phyloP scores from a whole-genome alignment of 306 rosid genomes.

The Lathyrus tuberosus region DNA sequence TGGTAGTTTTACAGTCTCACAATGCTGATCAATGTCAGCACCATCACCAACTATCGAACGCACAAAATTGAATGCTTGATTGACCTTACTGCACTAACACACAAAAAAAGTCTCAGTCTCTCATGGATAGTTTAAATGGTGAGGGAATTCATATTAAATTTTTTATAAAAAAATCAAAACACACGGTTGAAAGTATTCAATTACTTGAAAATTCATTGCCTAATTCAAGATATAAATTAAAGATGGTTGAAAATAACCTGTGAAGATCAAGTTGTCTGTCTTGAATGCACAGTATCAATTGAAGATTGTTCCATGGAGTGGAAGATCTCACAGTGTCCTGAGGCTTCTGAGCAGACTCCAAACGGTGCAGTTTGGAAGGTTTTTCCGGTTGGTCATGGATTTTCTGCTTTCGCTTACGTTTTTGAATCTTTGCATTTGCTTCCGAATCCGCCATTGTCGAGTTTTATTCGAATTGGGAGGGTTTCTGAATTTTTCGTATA shows the following conservation, averaged over 20 bases:
- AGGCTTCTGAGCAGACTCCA: conserved; percentile 30
- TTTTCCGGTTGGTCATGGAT: conserved; percentile 30
- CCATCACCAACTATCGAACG: conserved; percentile 44
- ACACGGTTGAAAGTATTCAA: conserved; percentile 14
- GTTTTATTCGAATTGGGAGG: too few species aligned
- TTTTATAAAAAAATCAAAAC: too few species aligned
- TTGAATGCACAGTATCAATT: conserved; percentile 64
- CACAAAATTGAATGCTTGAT: conserved; percentile 67
- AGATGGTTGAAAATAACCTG: conserved; percentile 47
- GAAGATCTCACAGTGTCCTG: conserved; percentile 23
- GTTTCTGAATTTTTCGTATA: not conserved
- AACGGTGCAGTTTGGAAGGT: conserved; percentile 51
- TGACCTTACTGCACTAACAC: conserved; percentile 76
- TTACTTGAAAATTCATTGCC: conserved; percentile 1
- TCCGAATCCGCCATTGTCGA: conserved; percentile 42
- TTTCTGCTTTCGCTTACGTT: conserved; percentile 52
- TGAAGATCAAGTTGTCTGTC: conserved; percentile 56
- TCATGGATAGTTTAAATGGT: not conserved
- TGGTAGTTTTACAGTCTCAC: conserved; percentile 59
- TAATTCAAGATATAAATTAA: not conserved
- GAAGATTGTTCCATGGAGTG: conserved; percentile 72
- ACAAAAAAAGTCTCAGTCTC: not conserved
- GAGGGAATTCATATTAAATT: not conserved
- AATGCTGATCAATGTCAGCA: conserved; percentile 37
- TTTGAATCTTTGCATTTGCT: conserved; percentile 34